Evolutionary conservation across 2,329 filamentous ascomycete species (phyloP).

Genomic region (Phaeosphaeria sp.): DNA sequence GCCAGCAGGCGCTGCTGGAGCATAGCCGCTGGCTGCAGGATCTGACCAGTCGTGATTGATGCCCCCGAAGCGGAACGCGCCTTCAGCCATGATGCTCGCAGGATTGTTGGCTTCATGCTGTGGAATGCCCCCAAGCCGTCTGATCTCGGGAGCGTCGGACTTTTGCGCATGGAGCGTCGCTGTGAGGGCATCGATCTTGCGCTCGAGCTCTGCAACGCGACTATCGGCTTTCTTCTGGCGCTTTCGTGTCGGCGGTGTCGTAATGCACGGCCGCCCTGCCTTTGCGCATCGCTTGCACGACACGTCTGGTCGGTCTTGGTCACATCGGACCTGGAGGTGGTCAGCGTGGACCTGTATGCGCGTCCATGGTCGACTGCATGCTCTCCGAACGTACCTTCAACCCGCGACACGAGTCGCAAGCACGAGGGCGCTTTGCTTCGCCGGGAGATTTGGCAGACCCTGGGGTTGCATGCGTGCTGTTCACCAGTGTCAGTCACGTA

Average conservation of each 20-base stretch:
- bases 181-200: constrained; percentile 88
- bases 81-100: constrained; percentile 27
- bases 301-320: constrained; percentile 72
- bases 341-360: constrained; percentile 5
- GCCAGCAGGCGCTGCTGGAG: constrained; percentile 36
- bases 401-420: constrained; percentile 57
- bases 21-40: constrained; percentile 20
- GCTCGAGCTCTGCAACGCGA: constrained; percentile 87
- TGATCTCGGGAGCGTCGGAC: constrained; percentile 23
- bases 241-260: constrained; percentile 75
- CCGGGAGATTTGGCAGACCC: constrained; percentile 39
- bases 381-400: constrained; percentile 38
- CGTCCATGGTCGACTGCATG: background rate
- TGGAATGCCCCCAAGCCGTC: constrained; percentile 31
- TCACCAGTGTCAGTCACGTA: constrained; percentile 7
- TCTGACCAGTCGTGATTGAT: constrained; percentile 41
- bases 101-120: constrained; percentile 20
- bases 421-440: constrained; percentile 55
- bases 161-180: constrained; percentile 73
- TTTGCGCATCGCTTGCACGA: constrained; percentile 74
- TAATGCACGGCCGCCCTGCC: constrained; percentile 70
- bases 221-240: constrained; percentile 92
- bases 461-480: constrained; percentile 33
- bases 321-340: constrained; percentile 73
- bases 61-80: constrained; percentile 32